These are phyloP conservation scores for Suhomyces faveliae DNA, from an alignment of 805 yeast species.

Conservation along the genomic window DNA sequence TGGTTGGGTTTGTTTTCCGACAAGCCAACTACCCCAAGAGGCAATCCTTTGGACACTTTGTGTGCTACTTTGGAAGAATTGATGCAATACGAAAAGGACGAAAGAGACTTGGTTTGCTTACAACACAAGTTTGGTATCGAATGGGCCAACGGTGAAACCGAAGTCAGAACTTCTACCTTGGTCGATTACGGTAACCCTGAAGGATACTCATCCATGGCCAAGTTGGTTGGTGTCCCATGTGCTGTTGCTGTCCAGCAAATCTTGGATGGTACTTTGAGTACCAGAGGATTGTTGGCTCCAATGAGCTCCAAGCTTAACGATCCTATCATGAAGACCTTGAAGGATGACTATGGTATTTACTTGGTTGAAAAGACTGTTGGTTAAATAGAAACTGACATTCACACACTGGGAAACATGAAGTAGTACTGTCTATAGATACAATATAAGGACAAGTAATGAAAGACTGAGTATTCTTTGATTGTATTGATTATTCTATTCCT, in stretches of 20 bases:
- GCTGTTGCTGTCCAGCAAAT: constrained; percentile 91
- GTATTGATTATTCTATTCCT: too few relatives aligned
- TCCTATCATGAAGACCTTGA: constrained; percentile 87
- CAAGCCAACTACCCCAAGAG: constrained; percentile 76
- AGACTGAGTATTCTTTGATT: too few relatives aligned
- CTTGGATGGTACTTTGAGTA: constrained; percentile 71
- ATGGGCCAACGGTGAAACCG: constrained; percentile 90
- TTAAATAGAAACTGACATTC: too few relatives aligned
- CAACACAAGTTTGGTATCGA: constrained; percentile 98
- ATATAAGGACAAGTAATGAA: too few relatives aligned
- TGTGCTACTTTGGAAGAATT: constrained; percentile 94
- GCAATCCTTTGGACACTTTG: constrained; percentile 91
- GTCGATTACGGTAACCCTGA: constrained; percentile 88
- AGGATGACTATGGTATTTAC: constrained; percentile 85
- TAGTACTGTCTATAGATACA: too few relatives aligned
- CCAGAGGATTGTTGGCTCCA: constrained; percentile 90
- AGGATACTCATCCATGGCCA: constrained; percentile 97
- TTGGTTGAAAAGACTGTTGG: constrained; percentile 60
- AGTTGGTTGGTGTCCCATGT: constrained; percentile 96
- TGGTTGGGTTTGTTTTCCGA: constrained; percentile 94
- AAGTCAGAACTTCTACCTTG: constrained; percentile 91
- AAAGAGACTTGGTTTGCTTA: constrained; percentile 90
- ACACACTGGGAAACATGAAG: too few relatives aligned
- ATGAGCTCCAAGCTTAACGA: constrained; percentile 86
- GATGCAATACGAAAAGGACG: constrained; percentile 95